Evolutionary conservation across 306 rosid species (phyloP), one percentile per base, ranked within the genome.

Genomic region (Cajanus cajan): DNA sequence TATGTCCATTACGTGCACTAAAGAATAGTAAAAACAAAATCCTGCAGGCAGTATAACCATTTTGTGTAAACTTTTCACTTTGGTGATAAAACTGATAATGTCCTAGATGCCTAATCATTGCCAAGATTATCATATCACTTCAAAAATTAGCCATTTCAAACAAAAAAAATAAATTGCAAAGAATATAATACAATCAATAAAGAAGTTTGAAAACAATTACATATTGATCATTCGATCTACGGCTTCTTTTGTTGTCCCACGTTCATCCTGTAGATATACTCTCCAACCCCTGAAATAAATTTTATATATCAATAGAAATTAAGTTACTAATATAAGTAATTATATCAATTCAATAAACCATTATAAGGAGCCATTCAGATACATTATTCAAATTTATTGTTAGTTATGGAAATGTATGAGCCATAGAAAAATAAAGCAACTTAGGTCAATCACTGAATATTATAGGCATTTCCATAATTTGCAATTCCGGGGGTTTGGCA

Each of bases 251-350:
- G 98, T 90, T 14, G 98, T 95, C 70, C 98, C 98, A 55, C 90
- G 93, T 84, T 95, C 97, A 90, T 95, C 97, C 61, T 82, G 91
- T 77, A 92, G 86, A 84, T 88, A 95, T 24, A 95, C 98, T 87
- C 97, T 89, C 98, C 95, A 95, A 18, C 97, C 98, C 91, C 98
- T 94, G 90, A 80, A 71, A 44, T 50, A 62, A 47, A 81, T 50
- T 55, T 24, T 44, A 81, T 79, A 73, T 18, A 68, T 71, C 22
- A 45, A 22, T 31, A 13, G 22, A 77, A 67, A 43, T 22, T 36
- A n/a, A 74, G 62, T 4, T 18, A 12, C 31, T 8, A 13, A 55
- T 33, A 65, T 8, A 33, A 58, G 68, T 45, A 40, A 6, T 22
- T 58, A 74, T 10, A 73, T 48, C 48, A 72, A 78, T 61, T 54